phyloP scores from a whole-genome alignment of 2,329 filamentous ascomycete genomes.

The Zelopaecilomyces penicillatus region DNA sequence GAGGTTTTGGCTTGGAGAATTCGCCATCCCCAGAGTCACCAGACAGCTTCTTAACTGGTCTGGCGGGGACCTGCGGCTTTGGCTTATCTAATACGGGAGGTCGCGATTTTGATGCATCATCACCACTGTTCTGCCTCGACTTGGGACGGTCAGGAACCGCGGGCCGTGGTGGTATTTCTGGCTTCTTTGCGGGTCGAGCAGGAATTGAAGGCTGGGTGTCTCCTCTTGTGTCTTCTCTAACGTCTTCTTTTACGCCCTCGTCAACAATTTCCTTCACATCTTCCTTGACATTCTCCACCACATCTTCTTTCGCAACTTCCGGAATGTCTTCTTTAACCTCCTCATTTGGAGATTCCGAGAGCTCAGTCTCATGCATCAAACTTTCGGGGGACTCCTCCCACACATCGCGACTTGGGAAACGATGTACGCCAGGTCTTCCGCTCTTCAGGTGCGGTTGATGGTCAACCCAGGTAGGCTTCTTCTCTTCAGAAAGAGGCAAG shows the following conservation, averaged over 20 bases:
- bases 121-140: conserved; percentile 33
- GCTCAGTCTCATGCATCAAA: conserved; percentile 67
- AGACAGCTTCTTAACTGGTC: conserved; percentile 47
- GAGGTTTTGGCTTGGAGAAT: conserved; percentile 66
- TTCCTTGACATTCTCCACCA: not conserved
- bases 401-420: conserved; percentile 84
- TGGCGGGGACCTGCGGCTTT: conserved; percentile 53
- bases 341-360: conserved; percentile 33
- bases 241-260: too few relatives aligned
- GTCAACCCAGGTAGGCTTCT: conserved; percentile 36
- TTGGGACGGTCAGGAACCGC: conserved; percentile 46
- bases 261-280: conserved; percentile 9
- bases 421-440: conserved; percentile 47
- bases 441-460: conserved; percentile 42
- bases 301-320: not conserved
- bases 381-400: conserved; percentile 94
- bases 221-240: too few relatives aligned
- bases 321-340: conserved; percentile 10
- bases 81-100: conserved; percentile 43
- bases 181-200: conserved; percentile 29
- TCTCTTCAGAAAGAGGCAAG: conserved; percentile 21
- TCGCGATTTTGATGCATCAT: conserved; percentile 28
- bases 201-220: conserved; percentile 18
- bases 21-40: conserved; percentile 33
- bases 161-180: conserved; percentile 30